Evolutionary conservation across 108 stramenopile genomes (phyloP).

Genomic region (Fragilaria radians): DNA sequence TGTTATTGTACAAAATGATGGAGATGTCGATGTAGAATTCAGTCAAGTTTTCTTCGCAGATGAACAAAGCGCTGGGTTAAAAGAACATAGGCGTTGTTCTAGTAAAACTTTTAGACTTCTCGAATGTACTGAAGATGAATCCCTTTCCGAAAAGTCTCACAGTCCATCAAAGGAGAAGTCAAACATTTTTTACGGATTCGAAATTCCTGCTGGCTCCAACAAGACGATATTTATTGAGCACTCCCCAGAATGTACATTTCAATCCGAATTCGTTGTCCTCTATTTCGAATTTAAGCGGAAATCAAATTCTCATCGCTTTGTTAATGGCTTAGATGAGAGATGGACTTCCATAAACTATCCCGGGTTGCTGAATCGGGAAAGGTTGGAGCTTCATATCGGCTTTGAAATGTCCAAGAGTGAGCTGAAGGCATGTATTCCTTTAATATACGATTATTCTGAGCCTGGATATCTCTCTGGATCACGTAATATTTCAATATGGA

Average conservation of each 20-base stretch:
- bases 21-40: constrained; percentile 41
- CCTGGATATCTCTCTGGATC: not conserved
- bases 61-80: constrained; percentile 23
- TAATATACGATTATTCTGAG: not conserved
- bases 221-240: constrained; percentile 54
- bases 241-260: constrained; percentile 46
- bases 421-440: constrained; percentile 21
- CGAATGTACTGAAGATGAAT: constrained; percentile 25
- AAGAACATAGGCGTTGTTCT: constrained; percentile 23
- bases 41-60: constrained; percentile 31
- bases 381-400: constrained; percentile 1
- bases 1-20: constrained; percentile 58
- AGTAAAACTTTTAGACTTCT: constrained; percentile 32
- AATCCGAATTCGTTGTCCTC: constrained; percentile 46
- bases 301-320: not conserved
- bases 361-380: constrained; percentile 3
- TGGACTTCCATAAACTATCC: constrained; percentile 13
- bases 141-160: not conserved
- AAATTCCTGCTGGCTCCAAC: constrained; percentile 53
- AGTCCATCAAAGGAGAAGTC: constrained; percentile 4
- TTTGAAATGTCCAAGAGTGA: constrained; percentile 13
- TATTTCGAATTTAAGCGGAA: constrained; percentile 29
- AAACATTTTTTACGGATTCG: constrained; percentile 34
- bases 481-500: not conserved
- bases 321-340: constrained; percentile 7